A percentile compares a stretch with the other conserved stretches of the same genome.
phyloP scores from a whole-genome alignment of 179 eudicot genomes.

The Beta corolliflora region DNA sequence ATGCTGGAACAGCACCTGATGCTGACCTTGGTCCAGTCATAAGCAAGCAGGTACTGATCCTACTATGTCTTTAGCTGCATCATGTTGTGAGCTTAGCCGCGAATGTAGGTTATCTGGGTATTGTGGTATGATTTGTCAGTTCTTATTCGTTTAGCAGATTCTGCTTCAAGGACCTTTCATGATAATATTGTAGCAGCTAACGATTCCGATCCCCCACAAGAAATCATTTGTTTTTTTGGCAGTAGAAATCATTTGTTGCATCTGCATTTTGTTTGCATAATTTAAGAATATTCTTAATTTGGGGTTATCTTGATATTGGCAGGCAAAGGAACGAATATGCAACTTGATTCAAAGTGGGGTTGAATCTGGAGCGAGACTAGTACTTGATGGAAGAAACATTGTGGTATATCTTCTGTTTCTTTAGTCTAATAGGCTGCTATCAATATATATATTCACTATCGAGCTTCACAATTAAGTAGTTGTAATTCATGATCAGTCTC shows the following conservation, averaged over 20 bases:
- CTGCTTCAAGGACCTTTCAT: neutral
- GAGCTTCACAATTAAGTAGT: neutral
- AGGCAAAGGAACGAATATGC: slow-evolving; percentile 90
- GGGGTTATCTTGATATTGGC: slow-evolving; percentile 13
- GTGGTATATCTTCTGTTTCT: slow-evolving; percentile 39
- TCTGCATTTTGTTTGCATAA: slow-evolving; percentile 6
- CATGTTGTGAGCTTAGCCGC: slow-evolving; percentile 5
- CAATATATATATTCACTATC: neutral
- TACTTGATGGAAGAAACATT: slow-evolving; percentile 84
- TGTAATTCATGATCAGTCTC: neutral
- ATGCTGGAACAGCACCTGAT: slow-evolving; percentile 79
- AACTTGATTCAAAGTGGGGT: slow-evolving; percentile 83
- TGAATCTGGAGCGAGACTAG: slow-evolving; percentile 77
- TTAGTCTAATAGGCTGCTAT: slow-evolving; percentile 3
- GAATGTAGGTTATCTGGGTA: slow-evolving; percentile 1
- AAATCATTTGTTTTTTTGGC: neutral
- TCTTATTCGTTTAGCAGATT: neutral
- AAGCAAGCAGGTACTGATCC: slow-evolving; percentile 72
- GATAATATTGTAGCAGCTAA: slow-evolving; percentile 4
- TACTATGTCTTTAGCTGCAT: neutral
- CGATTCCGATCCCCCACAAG: neutral
- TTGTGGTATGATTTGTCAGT: neutral
- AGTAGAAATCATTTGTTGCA: neutral
- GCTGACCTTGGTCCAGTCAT: slow-evolving; percentile 99
- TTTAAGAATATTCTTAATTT: neutral